A percentile compares a stretch with the other conserved stretches of the same genome.
Conservation (phyloP, 345 rosid species). For the Kandelia obovata region DNA sequence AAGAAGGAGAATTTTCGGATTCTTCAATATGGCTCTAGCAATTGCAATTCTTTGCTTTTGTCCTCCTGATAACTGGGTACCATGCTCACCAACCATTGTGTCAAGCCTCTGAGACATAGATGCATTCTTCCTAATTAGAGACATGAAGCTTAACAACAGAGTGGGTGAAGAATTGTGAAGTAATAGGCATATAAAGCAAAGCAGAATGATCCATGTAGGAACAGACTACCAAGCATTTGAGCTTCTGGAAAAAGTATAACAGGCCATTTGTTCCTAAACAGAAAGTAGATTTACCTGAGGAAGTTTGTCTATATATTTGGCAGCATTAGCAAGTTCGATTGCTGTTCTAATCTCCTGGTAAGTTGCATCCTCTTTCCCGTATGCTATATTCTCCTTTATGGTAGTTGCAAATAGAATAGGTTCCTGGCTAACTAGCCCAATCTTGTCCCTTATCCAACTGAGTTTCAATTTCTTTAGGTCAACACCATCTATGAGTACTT, state of each 20-base stretch:
- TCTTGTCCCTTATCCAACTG: slow-evolving; percentile 52
- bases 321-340: slow-evolving; percentile 58
- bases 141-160: background rate
- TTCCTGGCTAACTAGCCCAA: slow-evolving; percentile 70
- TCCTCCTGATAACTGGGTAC: slow-evolving; percentile 74
- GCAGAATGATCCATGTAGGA: background rate
- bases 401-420: slow-evolving; percentile 53
- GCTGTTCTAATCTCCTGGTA: slow-evolving; percentile 52
- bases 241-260: background rate
- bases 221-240: background rate
- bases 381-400: slow-evolving; percentile 59
- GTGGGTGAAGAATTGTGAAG: too few relatives aligned
- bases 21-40: slow-evolving; percentile 78
- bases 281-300: slow-evolving; percentile 40
- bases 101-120: slow-evolving; percentile 55
- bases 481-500: slow-evolving; percentile 56
- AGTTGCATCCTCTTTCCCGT: slow-evolving; percentile 60
- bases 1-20: slow-evolving; percentile 80
- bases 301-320: slow-evolving; percentile 55
- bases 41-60: slow-evolving; percentile 66
- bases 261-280: background rate
- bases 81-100: slow-evolving; percentile 90
- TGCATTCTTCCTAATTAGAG: background rate
- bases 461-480: slow-evolving; percentile 52
- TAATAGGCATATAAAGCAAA: background rate